These are phyloP conservation scores for Fistulifera pelliculosa DNA, from an alignment of 108 stramenopile species.

Conservation along the genomic window DNA sequence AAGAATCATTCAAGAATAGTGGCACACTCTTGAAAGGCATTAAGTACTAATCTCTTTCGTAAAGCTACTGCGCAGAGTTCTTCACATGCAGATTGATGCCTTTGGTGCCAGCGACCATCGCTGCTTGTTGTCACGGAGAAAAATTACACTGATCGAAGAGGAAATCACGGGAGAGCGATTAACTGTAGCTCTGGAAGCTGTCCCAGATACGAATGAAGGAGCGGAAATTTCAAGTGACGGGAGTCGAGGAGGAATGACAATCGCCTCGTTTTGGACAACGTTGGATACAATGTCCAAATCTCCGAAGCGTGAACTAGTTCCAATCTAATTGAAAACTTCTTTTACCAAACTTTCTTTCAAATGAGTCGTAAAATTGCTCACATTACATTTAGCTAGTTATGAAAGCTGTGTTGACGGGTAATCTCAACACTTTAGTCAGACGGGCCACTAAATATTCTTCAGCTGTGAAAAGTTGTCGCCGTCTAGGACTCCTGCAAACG, in stretches of 20 bases:
- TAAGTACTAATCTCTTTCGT: background rate
- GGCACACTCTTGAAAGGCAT: background rate
- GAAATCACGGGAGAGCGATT: background rate
- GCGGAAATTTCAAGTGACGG: too few relatives aligned
- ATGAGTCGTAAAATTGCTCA: too few relatives aligned
- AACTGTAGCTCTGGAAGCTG: too few relatives aligned
- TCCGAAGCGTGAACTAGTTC: too few relatives aligned
- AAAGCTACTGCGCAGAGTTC: slow-evolving; percentile 31
- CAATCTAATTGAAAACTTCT: too few relatives aligned
- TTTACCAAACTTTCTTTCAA: too few relatives aligned
- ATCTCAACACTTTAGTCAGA: background rate
- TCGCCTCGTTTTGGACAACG: too few relatives aligned
- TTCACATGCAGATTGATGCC: slow-evolving; percentile 22
- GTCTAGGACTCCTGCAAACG: slow-evolving; percentile 1
- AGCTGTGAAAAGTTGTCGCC: background rate
- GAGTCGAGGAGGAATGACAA: too few relatives aligned
- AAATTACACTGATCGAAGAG: slow-evolving; percentile 15
- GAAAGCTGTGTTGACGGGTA: too few relatives aligned
- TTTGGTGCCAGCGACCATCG: slow-evolving; percentile 24
- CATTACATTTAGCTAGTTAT: too few relatives aligned
- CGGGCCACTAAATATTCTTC: slow-evolving; percentile 1
- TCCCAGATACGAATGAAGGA: too few relatives aligned
- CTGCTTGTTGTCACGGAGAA: slow-evolving; percentile 20
- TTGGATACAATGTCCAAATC: too few relatives aligned
- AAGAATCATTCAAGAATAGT: slow-evolving; percentile 2